Percentiles rank a stretch among this genome's conserved stretches.
Conservation (phyloP, 1,139 yeast genomes). For the Arxiozyma bovina region DNA sequence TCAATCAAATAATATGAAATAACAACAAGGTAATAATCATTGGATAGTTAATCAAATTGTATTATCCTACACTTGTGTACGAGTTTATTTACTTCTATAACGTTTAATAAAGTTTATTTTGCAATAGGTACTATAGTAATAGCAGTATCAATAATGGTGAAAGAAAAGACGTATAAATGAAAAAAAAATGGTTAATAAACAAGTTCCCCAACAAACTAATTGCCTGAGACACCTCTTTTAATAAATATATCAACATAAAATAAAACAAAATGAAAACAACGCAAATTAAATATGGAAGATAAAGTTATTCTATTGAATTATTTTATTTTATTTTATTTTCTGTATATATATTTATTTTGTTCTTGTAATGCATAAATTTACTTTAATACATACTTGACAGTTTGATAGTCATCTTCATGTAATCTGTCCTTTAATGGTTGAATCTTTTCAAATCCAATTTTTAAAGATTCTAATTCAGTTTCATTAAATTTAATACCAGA, state of each 20-base stretch:
- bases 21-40: background rate
- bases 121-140: constrained; percentile 31
- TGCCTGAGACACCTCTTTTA: no score
- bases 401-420: constrained; percentile 44
- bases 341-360: no score
- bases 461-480: constrained; percentile 39
- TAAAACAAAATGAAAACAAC: background rate
- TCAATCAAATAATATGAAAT: background rate
- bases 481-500: constrained; percentile 41
- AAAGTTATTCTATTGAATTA: no score
- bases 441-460: constrained; percentile 37
- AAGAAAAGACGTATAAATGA: background rate
- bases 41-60: background rate
- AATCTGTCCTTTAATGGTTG: constrained; percentile 40
- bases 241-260: no score
- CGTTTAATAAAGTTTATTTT: constrained; percentile 34
- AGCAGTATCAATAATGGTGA: background rate
- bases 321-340: no score
- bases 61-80: background rate
- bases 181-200: background rate
- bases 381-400: constrained; percentile 41
- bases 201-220: no score
- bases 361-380: background rate
- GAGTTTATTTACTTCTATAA: constrained; percentile 11
- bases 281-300: background rate